Percentiles rank a stretch among this genome's conserved stretches.
These are phyloP conservation scores for Saccharomycopsis sp. DNA, from an alignment of 805 yeast genomes.

Conservation along the genomic window DNA sequence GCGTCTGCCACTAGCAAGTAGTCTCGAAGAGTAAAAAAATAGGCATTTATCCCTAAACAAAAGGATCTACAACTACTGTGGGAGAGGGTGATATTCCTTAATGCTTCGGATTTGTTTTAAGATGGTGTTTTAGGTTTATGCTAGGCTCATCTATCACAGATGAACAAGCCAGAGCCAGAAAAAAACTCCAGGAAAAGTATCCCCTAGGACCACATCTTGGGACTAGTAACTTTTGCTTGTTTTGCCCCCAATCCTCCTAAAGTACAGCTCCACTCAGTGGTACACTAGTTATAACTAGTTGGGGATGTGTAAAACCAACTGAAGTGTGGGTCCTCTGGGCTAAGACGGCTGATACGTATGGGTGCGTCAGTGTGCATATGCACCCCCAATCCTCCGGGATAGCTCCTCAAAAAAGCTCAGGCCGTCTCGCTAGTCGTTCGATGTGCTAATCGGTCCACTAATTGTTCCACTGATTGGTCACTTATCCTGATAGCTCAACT, in stretches of 20 bases:
- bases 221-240: not conserved
- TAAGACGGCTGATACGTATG: not conserved
- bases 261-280: not conserved
- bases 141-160: not conserved
- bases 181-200: not conserved
- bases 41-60: no score
- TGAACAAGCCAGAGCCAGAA: not conserved
- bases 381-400: not conserved
- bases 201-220: not conserved
- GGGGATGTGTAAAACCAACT: not conserved
- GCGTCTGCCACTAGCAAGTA: not conserved
- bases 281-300: no score
- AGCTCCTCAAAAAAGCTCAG: no score
- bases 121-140: not conserved
- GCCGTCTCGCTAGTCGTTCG: no score
- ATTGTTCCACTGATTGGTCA: no score
- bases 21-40: not conserved
- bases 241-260: not conserved
- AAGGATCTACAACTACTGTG: no score
- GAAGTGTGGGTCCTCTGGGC: not conserved
- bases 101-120: not conserved
- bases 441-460: no score
- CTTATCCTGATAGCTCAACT: no score
- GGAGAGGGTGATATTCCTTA: no score
- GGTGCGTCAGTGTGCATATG: not conserved